A percentile compares a stretch with the other conserved stretches of the same genome.
Conservation (phyloP, 1,284 basidiomycete genomes). For the Malassezia sympodialis region DNA sequence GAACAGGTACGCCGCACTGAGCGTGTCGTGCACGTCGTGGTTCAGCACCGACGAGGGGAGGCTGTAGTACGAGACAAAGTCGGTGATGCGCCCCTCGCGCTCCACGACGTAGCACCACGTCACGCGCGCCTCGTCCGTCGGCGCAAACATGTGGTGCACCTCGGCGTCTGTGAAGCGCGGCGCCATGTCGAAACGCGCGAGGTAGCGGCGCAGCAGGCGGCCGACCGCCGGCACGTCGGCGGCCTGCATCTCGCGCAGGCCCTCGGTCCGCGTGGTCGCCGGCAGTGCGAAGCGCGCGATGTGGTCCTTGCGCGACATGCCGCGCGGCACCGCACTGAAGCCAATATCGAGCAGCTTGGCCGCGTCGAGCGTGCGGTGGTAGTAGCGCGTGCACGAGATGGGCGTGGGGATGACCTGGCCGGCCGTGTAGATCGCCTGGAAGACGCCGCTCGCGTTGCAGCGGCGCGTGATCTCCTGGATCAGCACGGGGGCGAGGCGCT, state of each 20-base stretch:
- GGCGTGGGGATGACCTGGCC: constrained; percentile 43
- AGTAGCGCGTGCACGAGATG: constrained; percentile 58
- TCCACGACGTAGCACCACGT: constrained; percentile 95
- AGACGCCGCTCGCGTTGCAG: constrained; percentile 76
- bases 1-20: constrained; percentile 85
- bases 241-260: constrained; percentile 77
- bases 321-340: constrained; percentile 59
- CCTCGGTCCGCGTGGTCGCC: constrained; percentile 12
- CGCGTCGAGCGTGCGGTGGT: constrained; percentile 84
- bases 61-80: constrained; percentile 93
- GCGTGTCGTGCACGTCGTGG: constrained; percentile 53
- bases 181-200: constrained; percentile 74
- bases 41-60: constrained; percentile 79
- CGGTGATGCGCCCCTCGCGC: constrained; percentile 76
- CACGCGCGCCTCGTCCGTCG: constrained; percentile 50
- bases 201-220: constrained; percentile 67
- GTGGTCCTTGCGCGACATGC: constrained; percentile 33
- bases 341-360: constrained; percentile 81
- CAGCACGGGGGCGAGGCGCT: constrained; percentile 85
- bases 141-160: constrained; percentile 65
- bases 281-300: constrained; percentile 31
- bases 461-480: constrained; percentile 97
- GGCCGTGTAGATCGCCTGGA: constrained; percentile 93
- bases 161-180: constrained; percentile 72
- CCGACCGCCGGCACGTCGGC: constrained; percentile 65